These are phyloP conservation scores for Silene noctiflora DNA, from an alignment of 179 eudicot species.

Conservation along the genomic window DNA sequence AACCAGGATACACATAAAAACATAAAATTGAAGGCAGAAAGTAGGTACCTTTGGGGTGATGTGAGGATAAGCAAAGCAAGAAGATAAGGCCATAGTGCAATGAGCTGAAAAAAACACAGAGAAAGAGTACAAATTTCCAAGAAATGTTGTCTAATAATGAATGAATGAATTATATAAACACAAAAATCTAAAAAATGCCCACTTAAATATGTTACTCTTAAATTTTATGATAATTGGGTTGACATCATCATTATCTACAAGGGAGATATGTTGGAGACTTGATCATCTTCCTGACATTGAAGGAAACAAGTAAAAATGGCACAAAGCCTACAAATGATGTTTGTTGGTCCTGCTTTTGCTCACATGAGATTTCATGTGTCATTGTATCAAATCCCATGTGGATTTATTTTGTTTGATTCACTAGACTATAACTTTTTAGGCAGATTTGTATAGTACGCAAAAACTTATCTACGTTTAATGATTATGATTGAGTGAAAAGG, in stretches of 20 bases:
- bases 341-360: conserved; percentile 7
- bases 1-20: too few species aligned
- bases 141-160: not conserved
- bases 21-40: not conserved
- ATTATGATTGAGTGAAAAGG: too few species aligned
- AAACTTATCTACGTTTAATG: too few species aligned
- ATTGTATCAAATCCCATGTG: conserved; percentile 8
- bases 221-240: not conserved
- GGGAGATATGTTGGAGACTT: too few species aligned
- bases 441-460: too few species aligned
- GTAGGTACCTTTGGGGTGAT: conserved; percentile 44
- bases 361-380: conserved; percentile 1
- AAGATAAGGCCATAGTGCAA: conserved; percentile 46
- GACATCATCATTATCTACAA: not conserved
- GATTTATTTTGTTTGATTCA: conserved; percentile 14
- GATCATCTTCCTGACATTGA: conserved; percentile 14
- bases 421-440: not conserved
- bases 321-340: not conserved
- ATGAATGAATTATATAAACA: conserved; percentile 1
- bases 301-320: not conserved
- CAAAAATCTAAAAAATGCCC: conserved; percentile 5
- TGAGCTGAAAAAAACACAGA: conserved; percentile 12
- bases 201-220: conserved; percentile 4
- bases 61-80: conserved; percentile 41
- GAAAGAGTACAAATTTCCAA: conserved; percentile 11